These are phyloP conservation scores for Mortierella sp. DNA, from an alignment of 371 early-diverging fungal species.

Conservation along the genomic window DNA sequence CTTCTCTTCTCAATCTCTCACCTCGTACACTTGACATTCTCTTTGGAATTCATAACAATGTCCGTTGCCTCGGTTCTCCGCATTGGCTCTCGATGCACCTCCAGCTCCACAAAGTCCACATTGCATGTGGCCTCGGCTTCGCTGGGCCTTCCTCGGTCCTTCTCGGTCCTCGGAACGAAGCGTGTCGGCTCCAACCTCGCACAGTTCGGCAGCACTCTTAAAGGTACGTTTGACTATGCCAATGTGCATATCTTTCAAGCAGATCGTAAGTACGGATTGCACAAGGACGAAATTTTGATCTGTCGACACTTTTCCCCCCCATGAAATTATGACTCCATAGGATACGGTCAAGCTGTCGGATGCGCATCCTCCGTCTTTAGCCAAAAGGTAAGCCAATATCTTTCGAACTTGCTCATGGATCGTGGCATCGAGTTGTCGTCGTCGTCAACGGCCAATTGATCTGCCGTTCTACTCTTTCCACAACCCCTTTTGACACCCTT, in stretches of 20 bases:
- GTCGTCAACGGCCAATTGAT: neutral
- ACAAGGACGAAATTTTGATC: neutral
- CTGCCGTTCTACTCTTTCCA: neutral
- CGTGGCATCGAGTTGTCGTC: neutral
- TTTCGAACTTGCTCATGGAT: neutral
- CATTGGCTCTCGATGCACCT: constrained; percentile 40
- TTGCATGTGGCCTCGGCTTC: constrained; percentile 7
- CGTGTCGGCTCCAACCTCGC: constrained; percentile 25
- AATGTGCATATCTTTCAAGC: neutral
- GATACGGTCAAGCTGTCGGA: constrained; percentile 43
- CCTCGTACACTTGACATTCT: neutral
- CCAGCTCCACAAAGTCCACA: constrained; percentile 17
- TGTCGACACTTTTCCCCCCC: neutral
- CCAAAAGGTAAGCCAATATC: constrained; percentile 35
- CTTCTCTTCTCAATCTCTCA: neutral
- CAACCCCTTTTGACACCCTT: neutral
- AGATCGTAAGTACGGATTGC: neutral
- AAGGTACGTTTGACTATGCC: constrained; percentile 22
- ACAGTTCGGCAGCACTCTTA: constrained; percentile 31
- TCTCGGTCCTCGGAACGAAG: constrained; percentile 45
- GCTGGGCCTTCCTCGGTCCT: constrained; percentile 33
- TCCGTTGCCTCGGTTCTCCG: constrained; percentile 39
- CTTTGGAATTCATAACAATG: constrained; percentile 18
- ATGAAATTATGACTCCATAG: constrained; percentile 12
- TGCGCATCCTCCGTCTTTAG: constrained; percentile 49